Evolutionary conservation across 345 rosid genomes (phyloP), one percentile per base, ranked within the genome.

Genomic region (Ceriops decandra): DNA sequence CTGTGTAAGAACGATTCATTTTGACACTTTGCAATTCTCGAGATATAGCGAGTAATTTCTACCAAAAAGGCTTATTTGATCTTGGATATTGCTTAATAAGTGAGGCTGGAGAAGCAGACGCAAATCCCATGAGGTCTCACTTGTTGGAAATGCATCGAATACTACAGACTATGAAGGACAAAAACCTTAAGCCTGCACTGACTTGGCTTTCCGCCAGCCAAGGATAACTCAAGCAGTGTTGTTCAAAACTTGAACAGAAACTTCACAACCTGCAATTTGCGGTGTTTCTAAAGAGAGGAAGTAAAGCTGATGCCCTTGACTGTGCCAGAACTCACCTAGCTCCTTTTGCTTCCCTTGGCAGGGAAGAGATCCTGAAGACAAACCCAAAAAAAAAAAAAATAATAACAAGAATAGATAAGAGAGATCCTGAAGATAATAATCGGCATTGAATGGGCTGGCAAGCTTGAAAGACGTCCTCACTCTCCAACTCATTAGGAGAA

Each of bases 51-150:
- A 72, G 73, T 67, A 90, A 91, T 76, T 83, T 88, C 42, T 89
- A 91, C 75, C 76, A 76, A 73, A 85, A 84, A 67, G 95, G 97
- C 27, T 81, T 85, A 79, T 89, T 91, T 74, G 91, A 91, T 71
- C 64, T 87, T 26, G 95, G 97, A 56, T 92, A 93, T 76, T 85
- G 82, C 79, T 72, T 89, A 13, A 73, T 80, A 63, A 76, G 72
- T 53, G 97, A 91, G 68, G 84, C 90, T 72, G 83, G 76, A 61
- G 87, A 77, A 74, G 75, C 86, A 19, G 86, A 77, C 71, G 82
- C 74, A 17, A 61, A 62, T 57, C 70, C 59, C 64, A 57, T 73
- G 27, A 84, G 78, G 74, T 81, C 83, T 68, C 88, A 82, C 42
- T 88, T 76, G 61, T 57, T 84, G 58, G 87, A 87, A 72, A 61